Base-by-base conservation (phyloP, 139 green algal genomes). In the Parachlorella kessleri region DNA sequence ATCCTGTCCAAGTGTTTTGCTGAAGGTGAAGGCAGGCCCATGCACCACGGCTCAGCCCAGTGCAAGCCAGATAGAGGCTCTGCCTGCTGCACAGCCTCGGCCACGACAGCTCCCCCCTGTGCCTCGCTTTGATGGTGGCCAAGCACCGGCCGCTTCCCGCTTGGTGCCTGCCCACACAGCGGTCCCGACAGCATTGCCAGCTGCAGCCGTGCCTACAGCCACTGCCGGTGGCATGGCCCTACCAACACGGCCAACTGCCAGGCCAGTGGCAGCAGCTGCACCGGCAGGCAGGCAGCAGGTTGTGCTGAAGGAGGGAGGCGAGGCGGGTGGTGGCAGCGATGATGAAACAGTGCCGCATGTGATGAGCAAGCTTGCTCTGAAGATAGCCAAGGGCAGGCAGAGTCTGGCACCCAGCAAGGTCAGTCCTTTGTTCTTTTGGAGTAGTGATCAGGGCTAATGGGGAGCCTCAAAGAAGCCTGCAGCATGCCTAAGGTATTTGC, bases 361-460 rank as follows among this genome's bases (percentile, higher is more conserved):
- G 3, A 66, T 78, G 66, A 81, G 75, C 66, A 72, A 66, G 63
- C 81, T 91, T 66, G 86, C 86, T 1, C 59, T 64, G 41, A 73
- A 64, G 6, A 80, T 85, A 8, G 66, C 81, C 66, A 39, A 63
- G 1, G 85, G 85, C 6, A 66, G 85, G 36, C 82, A 87, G 66
- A 90, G 85, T 72, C 74, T 90, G 26, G 79, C 80, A 24, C 85
- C 82, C 5, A 30, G 39, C 76, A 81, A 81, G 76, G 68, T 64
- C 40, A 10, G 75, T 1, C 26, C 2, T 21, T n/a, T n/a, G n/a
- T n/a, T n/a, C n/a, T n/a, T n/a, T n/a, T n/a, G n/a, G n/a, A n/a
- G n/a, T n/a, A n/a, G n/a, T n/a, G n/a, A n/a, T n/a, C n/a, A n/a
- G n/a, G n/a, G n/a, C n/a, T n/a, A n/a, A n/a, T n/a, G n/a, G n/a